phyloP scores from a whole-genome alignment of 75 land plant genomes.

The Pinus albicaulis region DNA sequence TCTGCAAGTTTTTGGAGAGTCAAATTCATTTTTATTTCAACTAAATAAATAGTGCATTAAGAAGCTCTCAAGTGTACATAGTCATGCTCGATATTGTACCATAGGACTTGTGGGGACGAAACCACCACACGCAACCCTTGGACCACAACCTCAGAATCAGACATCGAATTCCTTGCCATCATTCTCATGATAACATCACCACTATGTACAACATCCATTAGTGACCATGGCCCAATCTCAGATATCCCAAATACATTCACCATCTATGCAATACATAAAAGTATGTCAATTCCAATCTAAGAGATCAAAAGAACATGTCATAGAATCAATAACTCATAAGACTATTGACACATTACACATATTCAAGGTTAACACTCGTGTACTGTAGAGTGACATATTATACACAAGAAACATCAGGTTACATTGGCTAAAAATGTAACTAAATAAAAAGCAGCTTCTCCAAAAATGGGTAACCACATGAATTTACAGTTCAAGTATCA shows the following conservation, averaged over 20 bases:
- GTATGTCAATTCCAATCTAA: neutral
- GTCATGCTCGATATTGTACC: too few relatives aligned
- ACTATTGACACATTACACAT: neutral
- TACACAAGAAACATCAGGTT: neutral
- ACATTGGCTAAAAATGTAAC: too few relatives aligned
- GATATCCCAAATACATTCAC: constrained; percentile 98
- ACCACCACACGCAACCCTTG: too few relatives aligned
- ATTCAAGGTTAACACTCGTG: neutral
- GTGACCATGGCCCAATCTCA: constrained; percentile 97
- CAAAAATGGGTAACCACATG: neutral
- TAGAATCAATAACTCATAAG: neutral
- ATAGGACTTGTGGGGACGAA: too few relatives aligned
- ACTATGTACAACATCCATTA: constrained; percentile 87
- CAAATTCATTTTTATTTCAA: too few relatives aligned
- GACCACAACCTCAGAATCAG: too few relatives aligned
- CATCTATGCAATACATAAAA: constrained; percentile 56
- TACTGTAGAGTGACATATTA: neutral
- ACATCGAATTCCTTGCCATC: constrained; percentile 99
- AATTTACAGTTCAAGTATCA: neutral
- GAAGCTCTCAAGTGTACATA: too few relatives aligned
- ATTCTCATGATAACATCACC: constrained; percentile 99
- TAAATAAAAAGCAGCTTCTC: neutral
- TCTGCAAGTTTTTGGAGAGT: too few relatives aligned
- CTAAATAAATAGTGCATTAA: too few relatives aligned
- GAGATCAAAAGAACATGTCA: neutral